Percentiles rank a stretch among this genome's conserved stretches.
These are phyloP conservation scores for Leishmania arabica DNA, from an alignment of 208 protist genomes.

Conservation along the genomic window DNA sequence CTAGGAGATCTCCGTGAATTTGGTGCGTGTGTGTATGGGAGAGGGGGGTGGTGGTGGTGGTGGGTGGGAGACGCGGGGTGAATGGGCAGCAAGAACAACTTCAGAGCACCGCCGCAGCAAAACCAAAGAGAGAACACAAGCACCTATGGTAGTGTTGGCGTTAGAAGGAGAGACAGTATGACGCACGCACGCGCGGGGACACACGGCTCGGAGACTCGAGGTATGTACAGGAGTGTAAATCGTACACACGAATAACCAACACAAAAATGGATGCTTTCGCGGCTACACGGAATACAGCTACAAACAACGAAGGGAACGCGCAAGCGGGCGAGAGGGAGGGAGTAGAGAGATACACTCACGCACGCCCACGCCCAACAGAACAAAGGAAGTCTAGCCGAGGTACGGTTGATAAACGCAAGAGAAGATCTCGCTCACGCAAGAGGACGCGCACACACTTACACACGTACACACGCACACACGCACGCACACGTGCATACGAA, in stretches of 20 bases:
- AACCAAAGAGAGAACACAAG: neutral
- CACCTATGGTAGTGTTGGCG: neutral
- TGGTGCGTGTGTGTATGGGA: neutral
- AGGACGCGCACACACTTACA: neutral
- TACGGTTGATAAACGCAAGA: neutral
- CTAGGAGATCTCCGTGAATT: neutral
- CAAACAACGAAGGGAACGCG: neutral
- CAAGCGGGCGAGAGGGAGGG: neutral
- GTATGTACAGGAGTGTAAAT: neutral
- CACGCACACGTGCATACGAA: neutral
- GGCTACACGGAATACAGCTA: neutral
- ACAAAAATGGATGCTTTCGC: neutral
- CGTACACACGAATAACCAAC: neutral
- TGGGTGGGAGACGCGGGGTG: neutral
- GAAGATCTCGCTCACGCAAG: neutral
- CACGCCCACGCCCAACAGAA: neutral
- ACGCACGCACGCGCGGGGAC: neutral
- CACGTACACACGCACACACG: neutral
- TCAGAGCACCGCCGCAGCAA: neutral
- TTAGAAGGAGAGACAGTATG: neutral
- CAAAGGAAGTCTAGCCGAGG: neutral
- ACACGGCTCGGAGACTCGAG: neutral
- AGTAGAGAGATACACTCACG: neutral
- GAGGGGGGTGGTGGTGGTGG: neutral
- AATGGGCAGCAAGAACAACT: neutral